phyloP scores from a whole-genome alignment of 768 basidiomycete species.

The Pholiota molesta region DNA sequence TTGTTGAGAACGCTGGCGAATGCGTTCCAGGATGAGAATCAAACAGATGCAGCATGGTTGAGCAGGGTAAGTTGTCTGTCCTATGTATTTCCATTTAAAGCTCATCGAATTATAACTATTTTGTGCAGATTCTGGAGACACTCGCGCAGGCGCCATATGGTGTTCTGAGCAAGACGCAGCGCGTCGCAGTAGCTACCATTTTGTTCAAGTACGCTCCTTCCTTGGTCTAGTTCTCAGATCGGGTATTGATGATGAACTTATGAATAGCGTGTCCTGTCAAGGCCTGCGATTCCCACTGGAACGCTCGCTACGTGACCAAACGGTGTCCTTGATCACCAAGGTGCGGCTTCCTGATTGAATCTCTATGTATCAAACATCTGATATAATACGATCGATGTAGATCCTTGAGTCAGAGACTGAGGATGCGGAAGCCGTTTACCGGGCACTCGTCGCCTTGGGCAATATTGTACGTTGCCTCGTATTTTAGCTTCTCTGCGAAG shows the following conservation, averaged over 20 bases:
- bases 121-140: conserved; percentile 55
- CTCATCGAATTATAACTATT: background rate
- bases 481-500: background rate
- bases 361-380: background rate
- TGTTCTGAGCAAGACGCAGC: conserved; percentile 66
- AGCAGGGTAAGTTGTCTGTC: conserved; percentile 42
- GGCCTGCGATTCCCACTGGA: conserved; percentile 46
- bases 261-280: conserved; percentile 66
- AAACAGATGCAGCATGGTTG: conserved; percentile 45
- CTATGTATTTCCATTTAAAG: background rate
- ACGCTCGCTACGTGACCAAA: conserved; percentile 39
- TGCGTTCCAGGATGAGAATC: conserved; percentile 60
- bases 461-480: conserved; percentile 55
- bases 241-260: conserved; percentile 8
- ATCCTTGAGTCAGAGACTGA: conserved; percentile 49
- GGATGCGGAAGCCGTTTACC: conserved; percentile 74
- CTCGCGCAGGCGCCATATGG: conserved; percentile 54
- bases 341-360: conserved; percentile 7
- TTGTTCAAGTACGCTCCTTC: conserved; percentile 77
- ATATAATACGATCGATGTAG: conserved; percentile 28
- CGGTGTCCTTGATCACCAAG: conserved; percentile 41
- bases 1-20: conserved; percentile 83
- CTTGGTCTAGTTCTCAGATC: background rate
- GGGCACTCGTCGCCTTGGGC: conserved; percentile 71
- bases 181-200: conserved; percentile 79